Conservation (phyloP, 371 early-diverging fungal genomes). For the Mortierella sp. region DNA sequence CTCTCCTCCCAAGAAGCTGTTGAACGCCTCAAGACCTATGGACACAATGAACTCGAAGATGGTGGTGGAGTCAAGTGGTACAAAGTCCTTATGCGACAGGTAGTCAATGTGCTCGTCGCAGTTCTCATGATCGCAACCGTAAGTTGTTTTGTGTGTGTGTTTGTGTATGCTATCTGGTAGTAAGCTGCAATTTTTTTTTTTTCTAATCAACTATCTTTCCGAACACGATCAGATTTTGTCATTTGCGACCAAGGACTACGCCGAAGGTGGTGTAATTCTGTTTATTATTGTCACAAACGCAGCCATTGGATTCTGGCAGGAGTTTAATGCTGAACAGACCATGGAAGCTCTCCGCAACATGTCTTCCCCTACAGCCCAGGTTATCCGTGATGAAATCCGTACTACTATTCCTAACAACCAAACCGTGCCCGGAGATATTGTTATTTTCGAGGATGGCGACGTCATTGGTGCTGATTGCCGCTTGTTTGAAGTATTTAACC, state of each 20-base stretch:
- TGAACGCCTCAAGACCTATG: conserved; percentile 68
- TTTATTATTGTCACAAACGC: conserved; percentile 87
- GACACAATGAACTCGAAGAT: conserved; percentile 79
- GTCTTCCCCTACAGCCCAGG: conserved; percentile 84
- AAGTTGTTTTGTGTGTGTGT: conserved; percentile 1
- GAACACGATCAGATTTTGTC: conserved; percentile 61
- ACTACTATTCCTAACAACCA: conserved; percentile 77
- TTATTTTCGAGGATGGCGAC: conserved; percentile 92
- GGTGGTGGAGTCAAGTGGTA: conserved; percentile 73
- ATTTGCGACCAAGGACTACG: conserved; percentile 73
- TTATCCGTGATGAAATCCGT: conserved; percentile 85
- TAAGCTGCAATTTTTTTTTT: background rate
- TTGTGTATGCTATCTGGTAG: background rate
- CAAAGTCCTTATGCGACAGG: conserved; percentile 82
- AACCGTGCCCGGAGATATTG: conserved; percentile 90
- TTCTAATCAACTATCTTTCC: background rate
- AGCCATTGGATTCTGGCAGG: conserved; percentile 89
- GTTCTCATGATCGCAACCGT: conserved; percentile 81
- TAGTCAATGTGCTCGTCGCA: conserved; percentile 87
- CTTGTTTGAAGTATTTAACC: conserved; percentile 85
- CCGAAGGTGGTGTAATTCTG: conserved; percentile 79
- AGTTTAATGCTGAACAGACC: conserved; percentile 91
- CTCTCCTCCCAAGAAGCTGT: conserved; percentile 68
- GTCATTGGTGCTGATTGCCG: conserved; percentile 93
- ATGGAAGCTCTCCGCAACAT: conserved; percentile 90